Conservation (phyloP, 495 filamentous ascomycete species). For the Penicillium lagena region DNA sequence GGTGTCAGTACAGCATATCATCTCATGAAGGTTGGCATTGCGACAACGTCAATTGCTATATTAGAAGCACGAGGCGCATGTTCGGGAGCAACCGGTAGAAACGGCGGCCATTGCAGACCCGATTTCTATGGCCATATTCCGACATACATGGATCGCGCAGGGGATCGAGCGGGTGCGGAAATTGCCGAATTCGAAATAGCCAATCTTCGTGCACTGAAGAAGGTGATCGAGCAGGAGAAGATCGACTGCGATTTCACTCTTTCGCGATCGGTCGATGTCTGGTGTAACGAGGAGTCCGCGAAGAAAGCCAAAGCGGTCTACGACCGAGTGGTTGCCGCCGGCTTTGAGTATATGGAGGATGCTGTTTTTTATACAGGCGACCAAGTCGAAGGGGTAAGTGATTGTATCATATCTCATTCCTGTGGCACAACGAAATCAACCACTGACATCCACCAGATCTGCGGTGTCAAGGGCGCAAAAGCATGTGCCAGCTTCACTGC, state of each 20-base stretch:
- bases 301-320: constrained; percentile 21
- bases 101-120: constrained; percentile 29
- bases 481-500: constrained; percentile 35
- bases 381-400: constrained; percentile 22
- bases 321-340: constrained; percentile 14
- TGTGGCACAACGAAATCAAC: no score
- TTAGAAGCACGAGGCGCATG: constrained; percentile 32
- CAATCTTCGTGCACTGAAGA: constrained; percentile 23
- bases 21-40: constrained; percentile 32
- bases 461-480: constrained; percentile 26
- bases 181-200: constrained; percentile 26
- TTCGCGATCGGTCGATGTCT: constrained; percentile 30
- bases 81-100: constrained; percentile 35
- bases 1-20: constrained; percentile 57
- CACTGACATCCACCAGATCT: constrained; percentile 9
- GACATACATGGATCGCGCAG: constrained; percentile 17
- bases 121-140: constrained; percentile 29
- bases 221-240: constrained; percentile 23
- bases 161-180: constrained; percentile 11
- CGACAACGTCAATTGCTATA: constrained; percentile 20
- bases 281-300: constrained; percentile 23
- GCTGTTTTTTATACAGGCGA: constrained; percentile 21
- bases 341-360: constrained; percentile 24
- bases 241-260: constrained; percentile 38
- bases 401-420: background rate